Percentiles rank a stretch among this genome's conserved stretches.
phyloP scores from a whole-genome alignment of 2,329 filamentous ascomycete genomes.

The Xylaria sp. region DNA sequence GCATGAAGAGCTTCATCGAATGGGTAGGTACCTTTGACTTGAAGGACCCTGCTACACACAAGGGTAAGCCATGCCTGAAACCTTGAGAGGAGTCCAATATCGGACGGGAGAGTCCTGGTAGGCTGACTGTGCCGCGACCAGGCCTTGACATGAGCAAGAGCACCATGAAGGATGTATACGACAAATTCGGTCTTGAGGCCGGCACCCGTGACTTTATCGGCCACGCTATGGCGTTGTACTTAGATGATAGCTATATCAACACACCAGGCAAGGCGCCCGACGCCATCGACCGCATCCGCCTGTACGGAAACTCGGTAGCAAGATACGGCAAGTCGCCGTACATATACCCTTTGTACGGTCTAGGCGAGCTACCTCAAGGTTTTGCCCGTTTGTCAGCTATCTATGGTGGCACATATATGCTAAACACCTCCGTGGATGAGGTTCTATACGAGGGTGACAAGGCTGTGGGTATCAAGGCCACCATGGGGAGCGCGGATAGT shows the following conservation, averaged over 20 bases:
- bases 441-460: conserved; percentile 82
- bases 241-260: conserved; percentile 85
- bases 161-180: conserved; percentile 98
- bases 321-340: conserved; percentile 98
- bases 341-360: conserved; percentile 98
- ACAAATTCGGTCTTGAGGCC: conserved; percentile 93
- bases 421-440: conserved; percentile 94
- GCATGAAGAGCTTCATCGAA: conserved; percentile 95
- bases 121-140: conserved; percentile 43
- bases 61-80: conserved; percentile 64
- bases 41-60: conserved; percentile 84
- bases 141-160: conserved; percentile 78
- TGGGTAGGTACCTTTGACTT: conserved; percentile 88
- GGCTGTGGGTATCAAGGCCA: conserved; percentile 95
- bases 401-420: conserved; percentile 99
- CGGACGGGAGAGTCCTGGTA: background rate
- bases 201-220: conserved; percentile 94
- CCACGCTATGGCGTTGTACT: conserved; percentile 96
- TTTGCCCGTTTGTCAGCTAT: conserved; percentile 97
- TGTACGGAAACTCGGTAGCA: conserved; percentile 97
- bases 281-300: conserved; percentile 86
- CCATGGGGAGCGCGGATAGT: conserved; percentile 81
- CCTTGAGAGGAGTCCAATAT: background rate
- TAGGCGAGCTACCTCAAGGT: conserved; percentile 95
- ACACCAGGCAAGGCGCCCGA: conserved; percentile 76